Percentiles rank a stretch among this genome's conserved stretches.
Conservation (phyloP, 345 rosid species). For the Eucalyptus grandis region DNA sequence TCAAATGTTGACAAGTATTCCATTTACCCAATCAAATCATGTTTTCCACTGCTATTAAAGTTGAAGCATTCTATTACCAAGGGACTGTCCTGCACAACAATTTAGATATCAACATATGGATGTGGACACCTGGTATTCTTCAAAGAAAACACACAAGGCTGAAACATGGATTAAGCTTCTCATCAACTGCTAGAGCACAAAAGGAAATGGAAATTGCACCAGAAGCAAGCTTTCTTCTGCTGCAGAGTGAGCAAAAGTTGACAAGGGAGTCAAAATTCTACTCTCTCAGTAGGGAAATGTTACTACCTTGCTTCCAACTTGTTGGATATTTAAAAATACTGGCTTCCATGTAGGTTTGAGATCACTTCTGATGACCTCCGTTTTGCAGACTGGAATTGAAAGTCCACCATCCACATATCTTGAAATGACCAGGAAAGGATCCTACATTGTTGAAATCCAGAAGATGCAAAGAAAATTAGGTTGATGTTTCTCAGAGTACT, state of each 20-base stretch:
- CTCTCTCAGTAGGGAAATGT: neutral
- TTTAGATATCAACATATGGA: neutral
- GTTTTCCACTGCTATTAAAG: constrained; percentile 60
- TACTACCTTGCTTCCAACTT: constrained; percentile 85
- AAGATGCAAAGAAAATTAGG: neutral
- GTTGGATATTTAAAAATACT: constrained; percentile 63
- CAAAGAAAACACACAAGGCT: neutral
- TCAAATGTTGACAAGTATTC: neutral
- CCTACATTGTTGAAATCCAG: constrained; percentile 27
- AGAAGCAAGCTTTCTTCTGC: neutral
- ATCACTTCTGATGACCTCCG: constrained; percentile 82
- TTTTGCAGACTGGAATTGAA: constrained; percentile 73
- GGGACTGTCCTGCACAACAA: constrained; percentile 37
- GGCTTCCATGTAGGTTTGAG: constrained; percentile 66
- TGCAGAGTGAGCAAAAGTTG: neutral
- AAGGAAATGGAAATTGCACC: neutral
- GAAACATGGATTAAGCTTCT: neutral
- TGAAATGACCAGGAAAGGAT: constrained; percentile 84
- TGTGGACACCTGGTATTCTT: neutral
- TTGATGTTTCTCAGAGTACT: neutral
- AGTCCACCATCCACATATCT: constrained; percentile 51
- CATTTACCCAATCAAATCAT: constrained; percentile 59
- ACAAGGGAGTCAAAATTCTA: neutral
- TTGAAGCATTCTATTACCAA: constrained; percentile 54
- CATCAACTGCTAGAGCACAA: neutral